phyloP scores from a whole-genome alignment of 2,329 filamentous ascomycete species.

The Pseudovirgaria hyperparasitica region DNA sequence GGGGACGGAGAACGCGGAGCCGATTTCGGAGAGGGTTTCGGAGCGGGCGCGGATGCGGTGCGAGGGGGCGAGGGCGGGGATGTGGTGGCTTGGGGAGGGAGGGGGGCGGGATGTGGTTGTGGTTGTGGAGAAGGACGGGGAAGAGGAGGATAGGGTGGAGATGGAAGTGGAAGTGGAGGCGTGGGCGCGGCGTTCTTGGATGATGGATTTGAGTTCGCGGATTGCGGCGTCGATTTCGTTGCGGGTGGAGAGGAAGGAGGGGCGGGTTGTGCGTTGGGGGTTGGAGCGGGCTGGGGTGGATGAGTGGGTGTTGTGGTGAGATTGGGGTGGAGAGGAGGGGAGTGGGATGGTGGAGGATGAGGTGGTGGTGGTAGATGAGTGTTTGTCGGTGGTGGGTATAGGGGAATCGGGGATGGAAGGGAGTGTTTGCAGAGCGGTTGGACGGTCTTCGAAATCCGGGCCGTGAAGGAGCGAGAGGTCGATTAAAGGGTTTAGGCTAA shows the following conservation, averaged over 20 bases:
- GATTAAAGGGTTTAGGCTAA: too few species aligned
- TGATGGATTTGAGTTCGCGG: constrained; percentile 35
- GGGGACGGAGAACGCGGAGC: constrained; percentile 32
- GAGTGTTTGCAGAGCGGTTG: neutral
- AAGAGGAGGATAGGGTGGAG: constrained; percentile 13
- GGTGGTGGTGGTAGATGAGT: constrained; percentile 15
- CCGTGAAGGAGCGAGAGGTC: too few species aligned
- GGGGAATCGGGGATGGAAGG: neutral
- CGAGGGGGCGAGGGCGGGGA: constrained; percentile 33
- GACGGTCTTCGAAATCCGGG: neutral
- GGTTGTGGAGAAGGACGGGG: constrained; percentile 9
- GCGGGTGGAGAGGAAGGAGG: constrained; percentile 18
- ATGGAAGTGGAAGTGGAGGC: constrained; percentile 7
- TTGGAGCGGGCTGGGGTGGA: constrained; percentile 21
- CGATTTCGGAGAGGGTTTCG: constrained; percentile 35
- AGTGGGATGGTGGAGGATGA: constrained; percentile 18
- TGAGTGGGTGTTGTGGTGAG: constrained; percentile 11
- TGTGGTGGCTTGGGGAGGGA: constrained; percentile 25
- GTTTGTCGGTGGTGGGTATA: constrained; percentile 12
- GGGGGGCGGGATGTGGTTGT: constrained; percentile 12
- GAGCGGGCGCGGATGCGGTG: constrained; percentile 33
- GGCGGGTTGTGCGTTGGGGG: constrained; percentile 14
- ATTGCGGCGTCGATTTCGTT: constrained; percentile 32
- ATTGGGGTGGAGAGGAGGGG: constrained; percentile 12
- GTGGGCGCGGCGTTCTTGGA: constrained; percentile 33